Percentiles rank a stretch among this genome's conserved stretches.
phyloP scores from a whole-genome alignment of 495 filamentous ascomycete species.

The Neohortaea acidophila region DNA sequence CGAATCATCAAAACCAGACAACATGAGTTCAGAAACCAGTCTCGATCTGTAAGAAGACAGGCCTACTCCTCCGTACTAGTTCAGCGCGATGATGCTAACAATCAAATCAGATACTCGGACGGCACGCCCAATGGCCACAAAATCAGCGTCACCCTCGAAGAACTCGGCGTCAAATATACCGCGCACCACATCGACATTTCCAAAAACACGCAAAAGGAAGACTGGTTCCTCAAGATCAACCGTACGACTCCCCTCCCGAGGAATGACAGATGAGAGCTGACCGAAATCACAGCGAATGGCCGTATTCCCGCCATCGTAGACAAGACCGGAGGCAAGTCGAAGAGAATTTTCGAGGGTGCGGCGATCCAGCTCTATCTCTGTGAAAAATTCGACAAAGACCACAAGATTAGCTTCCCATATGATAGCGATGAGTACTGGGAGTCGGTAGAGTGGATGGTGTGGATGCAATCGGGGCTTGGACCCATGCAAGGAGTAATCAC shows the following conservation, averaged over 20 bases:
- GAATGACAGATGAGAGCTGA: not conserved
- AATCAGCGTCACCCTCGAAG: conserved; percentile 17
- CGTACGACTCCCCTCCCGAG: conserved; percentile 3
- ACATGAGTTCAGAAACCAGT: too few relatives aligned
- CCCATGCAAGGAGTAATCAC: conserved; percentile 50
- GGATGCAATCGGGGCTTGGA: conserved; percentile 52
- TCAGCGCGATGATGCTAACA: too few relatives aligned
- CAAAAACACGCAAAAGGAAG: conserved; percentile 18
- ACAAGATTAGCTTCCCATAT: conserved; percentile 31
- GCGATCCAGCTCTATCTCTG: conserved; percentile 35
- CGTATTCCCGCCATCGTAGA: conserved; percentile 19
- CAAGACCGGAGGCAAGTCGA: conserved; percentile 9
- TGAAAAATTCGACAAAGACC: conserved; percentile 32
- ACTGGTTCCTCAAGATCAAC: conserved; percentile 19
- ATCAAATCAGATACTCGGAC: conserved; percentile 5
- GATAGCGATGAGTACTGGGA: conserved; percentile 32
- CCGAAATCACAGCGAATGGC: conserved; percentile 11
- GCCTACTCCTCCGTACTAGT: too few relatives aligned
- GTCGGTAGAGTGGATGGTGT: conserved; percentile 34
- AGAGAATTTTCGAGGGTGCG: conserved; percentile 35
- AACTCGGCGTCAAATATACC: conserved; percentile 17
- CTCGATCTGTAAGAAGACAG: too few relatives aligned
- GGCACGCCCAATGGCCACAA: conserved; percentile 20
- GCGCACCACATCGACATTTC: conserved; percentile 16
- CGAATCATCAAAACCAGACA: too few relatives aligned